These are phyloP conservation scores for Medicago lupulina DNA, from an alignment of 306 rosid genomes.

Conservation along the genomic window DNA sequence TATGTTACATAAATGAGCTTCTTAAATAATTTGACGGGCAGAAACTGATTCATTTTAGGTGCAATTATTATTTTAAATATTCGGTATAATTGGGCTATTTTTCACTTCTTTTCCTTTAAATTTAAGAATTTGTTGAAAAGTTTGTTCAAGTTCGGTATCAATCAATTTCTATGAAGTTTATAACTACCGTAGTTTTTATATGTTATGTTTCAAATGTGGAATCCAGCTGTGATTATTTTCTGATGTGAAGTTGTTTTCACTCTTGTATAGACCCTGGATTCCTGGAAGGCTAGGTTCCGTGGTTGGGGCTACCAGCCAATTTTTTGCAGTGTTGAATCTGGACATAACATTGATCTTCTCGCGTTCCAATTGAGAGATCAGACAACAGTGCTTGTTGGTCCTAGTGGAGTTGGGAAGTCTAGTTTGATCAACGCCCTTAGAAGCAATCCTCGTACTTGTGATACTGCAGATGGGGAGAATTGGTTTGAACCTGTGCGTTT, in stretches of 20 bases:
- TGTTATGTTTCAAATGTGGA: constrained; percentile 15
- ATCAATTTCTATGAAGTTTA: background rate
- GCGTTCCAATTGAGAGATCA: constrained; percentile 78
- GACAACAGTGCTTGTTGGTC: constrained; percentile 87
- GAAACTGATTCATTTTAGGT: background rate
- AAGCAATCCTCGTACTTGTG: constrained; percentile 50
- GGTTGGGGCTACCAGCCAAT: constrained; percentile 89
- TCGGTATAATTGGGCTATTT: background rate
- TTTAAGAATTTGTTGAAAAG: background rate
- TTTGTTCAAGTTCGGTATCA: background rate
- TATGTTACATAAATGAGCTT: background rate
- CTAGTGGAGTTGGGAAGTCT: constrained; percentile 97
- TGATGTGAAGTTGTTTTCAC: constrained; percentile 23
- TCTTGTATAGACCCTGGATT: constrained; percentile 54
- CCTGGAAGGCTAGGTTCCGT: constrained; percentile 76
- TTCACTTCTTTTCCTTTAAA: background rate
- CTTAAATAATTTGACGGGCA: background rate
- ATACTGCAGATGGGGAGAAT: constrained; percentile 59
- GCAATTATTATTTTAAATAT: background rate
- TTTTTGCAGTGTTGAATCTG: constrained; percentile 84
- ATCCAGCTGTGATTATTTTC: background rate
- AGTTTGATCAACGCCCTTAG: constrained; percentile 92
- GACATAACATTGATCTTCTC: constrained; percentile 71
- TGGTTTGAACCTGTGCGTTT: constrained; percentile 81
- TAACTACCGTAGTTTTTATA: background rate